Conservation (phyloP, 2,329 filamentous ascomycete species). For the Alternaria longipes region DNA sequence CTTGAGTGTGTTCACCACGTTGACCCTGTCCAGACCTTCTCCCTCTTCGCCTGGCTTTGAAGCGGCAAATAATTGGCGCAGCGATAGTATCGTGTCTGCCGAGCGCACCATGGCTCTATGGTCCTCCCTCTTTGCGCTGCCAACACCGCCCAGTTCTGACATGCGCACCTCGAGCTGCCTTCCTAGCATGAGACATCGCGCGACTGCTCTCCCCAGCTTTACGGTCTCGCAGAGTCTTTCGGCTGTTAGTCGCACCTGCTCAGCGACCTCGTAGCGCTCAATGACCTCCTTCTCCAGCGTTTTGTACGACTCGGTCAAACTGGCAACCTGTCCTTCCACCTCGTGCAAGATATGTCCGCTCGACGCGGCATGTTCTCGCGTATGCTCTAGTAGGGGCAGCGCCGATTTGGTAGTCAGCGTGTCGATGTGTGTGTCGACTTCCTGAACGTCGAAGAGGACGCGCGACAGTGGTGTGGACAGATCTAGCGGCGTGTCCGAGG, state of each 20-base stretch:
- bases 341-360: constrained; percentile 76
- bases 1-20: constrained; percentile 75
- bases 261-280: constrained; percentile 83
- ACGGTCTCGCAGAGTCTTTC: constrained; percentile 83
- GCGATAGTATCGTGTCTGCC: constrained; percentile 77
- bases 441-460: constrained; percentile 95
- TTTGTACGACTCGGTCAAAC: constrained; percentile 83
- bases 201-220: constrained; percentile 77
- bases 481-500: constrained; percentile 87
- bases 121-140: constrained; percentile 69
- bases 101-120: constrained; percentile 83
- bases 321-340: constrained; percentile 81
- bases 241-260: constrained; percentile 80
- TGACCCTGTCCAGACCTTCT: constrained; percentile 76
- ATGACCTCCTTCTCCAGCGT: constrained; percentile 87
- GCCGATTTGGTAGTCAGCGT: constrained; percentile 85
- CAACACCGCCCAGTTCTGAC: constrained; percentile 68
- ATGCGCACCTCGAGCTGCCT: constrained; percentile 89
- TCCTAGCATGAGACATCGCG: constrained; percentile 80
- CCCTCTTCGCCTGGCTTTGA: constrained; percentile 78
- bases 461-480: constrained; percentile 92
- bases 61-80: constrained; percentile 76
- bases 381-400: constrained; percentile 79
- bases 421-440: constrained; percentile 96
- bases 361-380: constrained; percentile 75